Conservation (phyloP, 805 yeast species). For the Lachancea nothofagi region DNA sequence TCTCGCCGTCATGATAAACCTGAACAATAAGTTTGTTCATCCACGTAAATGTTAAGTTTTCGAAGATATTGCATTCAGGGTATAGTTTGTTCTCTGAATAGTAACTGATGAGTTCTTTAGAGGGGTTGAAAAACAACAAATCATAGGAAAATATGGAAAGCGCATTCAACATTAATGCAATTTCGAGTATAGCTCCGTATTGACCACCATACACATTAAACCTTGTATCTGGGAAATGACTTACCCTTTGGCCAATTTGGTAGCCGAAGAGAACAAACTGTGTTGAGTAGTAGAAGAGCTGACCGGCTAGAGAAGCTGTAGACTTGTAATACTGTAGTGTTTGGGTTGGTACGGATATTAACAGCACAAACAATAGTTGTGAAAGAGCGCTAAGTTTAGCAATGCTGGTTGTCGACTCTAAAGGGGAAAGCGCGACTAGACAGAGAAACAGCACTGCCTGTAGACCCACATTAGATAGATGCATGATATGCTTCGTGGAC, state of each 20-base stretch:
- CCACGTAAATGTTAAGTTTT: constrained; percentile 42
- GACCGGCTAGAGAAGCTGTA: constrained; percentile 26
- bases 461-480: constrained; percentile 20
- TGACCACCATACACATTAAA: constrained; percentile 21
- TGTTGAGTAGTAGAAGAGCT: constrained; percentile 25
- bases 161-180: constrained; percentile 30
- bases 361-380: constrained; percentile 18
- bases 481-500: constrained; percentile 18
- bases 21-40: constrained; percentile 41
- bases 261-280: constrained; percentile 18
- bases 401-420: constrained; percentile 11
- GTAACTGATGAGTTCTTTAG: constrained; percentile 34
- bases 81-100: constrained; percentile 32
- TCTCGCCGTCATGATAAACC: constrained; percentile 36
- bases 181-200: constrained; percentile 23
- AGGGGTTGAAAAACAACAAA: constrained; percentile 34
- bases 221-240: constrained; percentile 16
- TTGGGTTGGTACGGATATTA: constrained; percentile 28
- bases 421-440: constrained; percentile 11
- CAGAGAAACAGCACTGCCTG: constrained; percentile 15
- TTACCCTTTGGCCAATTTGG: constrained; percentile 24
- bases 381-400: constrained; percentile 11
- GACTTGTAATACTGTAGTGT: constrained; percentile 28
- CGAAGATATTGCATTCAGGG: constrained; percentile 29
- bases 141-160: constrained; percentile 37